These are phyloP conservation scores for Russula dissimulans DNA, from an alignment of 768 basidiomycete species.

Conservation along the genomic window DNA sequence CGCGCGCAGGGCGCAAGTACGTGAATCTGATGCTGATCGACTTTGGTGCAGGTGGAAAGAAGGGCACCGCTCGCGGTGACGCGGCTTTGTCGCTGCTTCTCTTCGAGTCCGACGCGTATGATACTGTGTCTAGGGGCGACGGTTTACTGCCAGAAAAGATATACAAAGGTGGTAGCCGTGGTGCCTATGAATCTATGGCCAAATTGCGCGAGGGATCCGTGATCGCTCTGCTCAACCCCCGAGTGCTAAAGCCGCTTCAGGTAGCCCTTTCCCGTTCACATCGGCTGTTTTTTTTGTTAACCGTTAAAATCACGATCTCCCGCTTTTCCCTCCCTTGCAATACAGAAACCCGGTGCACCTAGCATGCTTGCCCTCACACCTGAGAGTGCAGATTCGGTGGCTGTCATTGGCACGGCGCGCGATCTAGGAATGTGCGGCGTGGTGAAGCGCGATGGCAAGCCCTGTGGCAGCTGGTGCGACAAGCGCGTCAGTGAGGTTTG, in stretches of 20 bases:
- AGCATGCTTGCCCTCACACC: conserved; percentile 88
- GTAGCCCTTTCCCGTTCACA: conserved; percentile 29
- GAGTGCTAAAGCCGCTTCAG: conserved; percentile 77
- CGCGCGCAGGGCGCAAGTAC: conserved; percentile 64
- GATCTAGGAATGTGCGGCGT: conserved; percentile 85
- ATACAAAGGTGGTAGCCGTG: conserved; percentile 84
- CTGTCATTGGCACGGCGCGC: conserved; percentile 74
- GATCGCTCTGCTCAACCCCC: conserved; percentile 81
- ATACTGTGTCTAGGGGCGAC: conserved; percentile 44
- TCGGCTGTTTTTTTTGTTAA: background rate
- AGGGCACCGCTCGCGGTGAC: conserved; percentile 63
- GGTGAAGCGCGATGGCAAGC: conserved; percentile 65
- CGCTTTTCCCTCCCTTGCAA: background rate
- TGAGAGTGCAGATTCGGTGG: conserved; percentile 66
- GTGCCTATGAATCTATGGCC: conserved; percentile 84
- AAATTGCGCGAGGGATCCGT: conserved; percentile 86
- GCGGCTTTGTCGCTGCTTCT: conserved; percentile 75
- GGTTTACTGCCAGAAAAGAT: conserved; percentile 46
- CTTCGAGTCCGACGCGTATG: conserved; percentile 77
- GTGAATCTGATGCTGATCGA: conserved; percentile 80
- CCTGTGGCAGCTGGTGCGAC: conserved; percentile 87
- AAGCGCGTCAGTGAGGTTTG: conserved; percentile 80
- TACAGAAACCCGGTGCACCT: conserved; percentile 48
- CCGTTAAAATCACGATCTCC: background rate
- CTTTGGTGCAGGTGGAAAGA: conserved; percentile 58